phyloP scores from a whole-genome alignment of 306 rosid species.

The Hippophae gyantsensis region DNA sequence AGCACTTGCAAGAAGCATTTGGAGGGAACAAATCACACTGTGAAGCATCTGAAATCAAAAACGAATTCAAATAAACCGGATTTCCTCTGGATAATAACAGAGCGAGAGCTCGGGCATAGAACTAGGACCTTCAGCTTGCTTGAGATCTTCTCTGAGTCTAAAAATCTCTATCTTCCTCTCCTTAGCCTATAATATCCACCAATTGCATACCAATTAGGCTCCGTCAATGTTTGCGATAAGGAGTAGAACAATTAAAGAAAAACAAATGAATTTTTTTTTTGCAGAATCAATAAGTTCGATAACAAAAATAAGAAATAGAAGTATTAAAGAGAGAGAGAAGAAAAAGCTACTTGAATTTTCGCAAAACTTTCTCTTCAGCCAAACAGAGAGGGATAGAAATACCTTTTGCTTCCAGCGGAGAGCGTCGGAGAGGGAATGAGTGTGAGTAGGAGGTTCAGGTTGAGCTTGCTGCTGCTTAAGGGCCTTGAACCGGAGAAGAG shows the following conservation, averaged over 20 bases:
- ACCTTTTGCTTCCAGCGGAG: conserved; percentile 95
- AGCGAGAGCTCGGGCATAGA: conserved; percentile 8
- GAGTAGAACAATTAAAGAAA: background rate
- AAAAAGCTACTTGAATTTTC: background rate
- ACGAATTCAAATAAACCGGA: background rate
- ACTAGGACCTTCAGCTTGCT: conserved; percentile 57
- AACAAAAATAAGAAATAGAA: background rate
- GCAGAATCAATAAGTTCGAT: background rate
- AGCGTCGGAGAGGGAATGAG: conserved; percentile 46
- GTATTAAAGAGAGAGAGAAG: background rate
- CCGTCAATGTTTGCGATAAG: background rate
- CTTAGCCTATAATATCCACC: conserved; percentile 51
- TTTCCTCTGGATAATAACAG: background rate
- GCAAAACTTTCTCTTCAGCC: background rate
- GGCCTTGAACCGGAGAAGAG: conserved; percentile 63
- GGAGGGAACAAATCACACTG: conserved; percentile 58
- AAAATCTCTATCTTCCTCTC: conserved; percentile 76
- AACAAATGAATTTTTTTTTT: background rate
- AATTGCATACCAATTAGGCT: conserved; percentile 7
- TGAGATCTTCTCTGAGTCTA: conserved; percentile 67
- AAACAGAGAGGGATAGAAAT: conserved; percentile 11
- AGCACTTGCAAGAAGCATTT: conserved; percentile 81
- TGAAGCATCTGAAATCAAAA: conserved; percentile 49
- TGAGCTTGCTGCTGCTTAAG: conserved; percentile 12
- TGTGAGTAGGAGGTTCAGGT: conserved; percentile 6